Base-by-base conservation (phyloP, 2,329 filamentous ascomycete species). In the Fusarium begoniae region DNA sequence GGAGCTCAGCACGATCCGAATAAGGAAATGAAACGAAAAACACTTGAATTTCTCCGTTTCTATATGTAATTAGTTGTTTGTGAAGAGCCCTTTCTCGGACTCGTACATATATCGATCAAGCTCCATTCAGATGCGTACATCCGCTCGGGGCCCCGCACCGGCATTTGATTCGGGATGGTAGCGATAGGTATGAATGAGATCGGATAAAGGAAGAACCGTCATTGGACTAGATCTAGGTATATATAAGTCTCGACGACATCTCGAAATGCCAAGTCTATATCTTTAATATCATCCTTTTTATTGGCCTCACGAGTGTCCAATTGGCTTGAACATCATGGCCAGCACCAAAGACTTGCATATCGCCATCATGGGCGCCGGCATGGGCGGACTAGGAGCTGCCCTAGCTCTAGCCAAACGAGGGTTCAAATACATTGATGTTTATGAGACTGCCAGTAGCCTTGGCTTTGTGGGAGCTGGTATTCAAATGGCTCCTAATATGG, bases 401-500 rank as follows among this genome's bases (percentile, higher is more conserved):
- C 78, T 86, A 30, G 81, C 79, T 12, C 78, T 85, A 32, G 77
- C 78, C 26, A 79, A 78, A 48, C 75, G 73, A 38, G 78, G 79
- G 22, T 72, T 79, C 63, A 73, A 69, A 43, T 64, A 80, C 2
- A 68, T 78, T 24, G 69, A 80, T 35, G 73, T 81, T 9, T 75
- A 79, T 38, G 79, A 81, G n/a, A 66, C 72, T 8, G 76, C 71
- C 14, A 68, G 75, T 24, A 69, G 62, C 17, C 73, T 81, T 20
- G 67, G 72, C 0, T 79, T 80, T 11, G 93, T 96, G 2, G 94
- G 94, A 30, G 94, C 94, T 3, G 94, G 94, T 10, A 96, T 96
- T 74, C 94, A 97, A 80, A 86, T 96, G 66, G 93, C 94, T 1
- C 94, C 94, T 1, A 97, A 96, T 75, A 93, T 96, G 88, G 91